Conservation (phyloP, 768 basidiomycete genomes). For the Phylloporus sp. region DNA sequence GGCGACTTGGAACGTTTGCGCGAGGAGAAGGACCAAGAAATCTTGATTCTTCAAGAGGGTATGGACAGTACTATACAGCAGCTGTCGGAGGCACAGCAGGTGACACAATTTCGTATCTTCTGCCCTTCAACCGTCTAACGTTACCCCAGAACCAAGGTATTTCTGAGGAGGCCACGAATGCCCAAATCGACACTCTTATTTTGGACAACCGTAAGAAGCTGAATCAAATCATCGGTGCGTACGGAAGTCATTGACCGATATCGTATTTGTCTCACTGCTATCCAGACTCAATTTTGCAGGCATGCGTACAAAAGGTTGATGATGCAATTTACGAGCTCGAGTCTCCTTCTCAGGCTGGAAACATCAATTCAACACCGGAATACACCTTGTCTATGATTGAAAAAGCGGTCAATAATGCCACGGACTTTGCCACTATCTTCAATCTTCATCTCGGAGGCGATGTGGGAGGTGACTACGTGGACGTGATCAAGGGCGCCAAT, state of each 20-base stretch:
- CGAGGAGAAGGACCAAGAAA: constrained; percentile 97
- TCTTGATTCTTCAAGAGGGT: constrained; percentile 90
- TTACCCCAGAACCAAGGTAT: constrained; percentile 68
- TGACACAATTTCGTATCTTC: constrained; percentile 28
- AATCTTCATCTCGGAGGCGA: constrained; percentile 87
- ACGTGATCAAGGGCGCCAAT: constrained; percentile 97
- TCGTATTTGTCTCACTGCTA: constrained; percentile 10
- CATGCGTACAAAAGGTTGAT: constrained; percentile 95
- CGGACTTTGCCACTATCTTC: constrained; percentile 93
- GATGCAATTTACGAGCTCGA: constrained; percentile 97
- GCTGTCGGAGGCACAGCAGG: constrained; percentile 83
- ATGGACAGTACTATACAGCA: constrained; percentile 91
- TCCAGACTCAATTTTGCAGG: constrained; percentile 91
- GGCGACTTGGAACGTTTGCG: constrained; percentile 76
- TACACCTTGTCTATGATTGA: constrained; percentile 99
- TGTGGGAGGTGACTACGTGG: constrained; percentile 89
- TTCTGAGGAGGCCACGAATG: constrained; percentile 85
- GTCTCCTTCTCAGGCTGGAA: constrained; percentile 91
- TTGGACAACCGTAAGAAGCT: constrained; percentile 97
- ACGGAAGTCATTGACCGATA: not conserved
- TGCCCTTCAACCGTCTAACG: not conserved
- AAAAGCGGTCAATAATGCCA: constrained; percentile 91
- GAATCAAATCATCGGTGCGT: constrained; percentile 89
- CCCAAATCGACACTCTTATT: constrained; percentile 96
- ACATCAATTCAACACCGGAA: constrained; percentile 96